A percentile compares a stretch with the other conserved stretches of the same genome.
Conservation (phyloP, 108 stramenopile genomes). For the Epipyxis sp. region DNA sequence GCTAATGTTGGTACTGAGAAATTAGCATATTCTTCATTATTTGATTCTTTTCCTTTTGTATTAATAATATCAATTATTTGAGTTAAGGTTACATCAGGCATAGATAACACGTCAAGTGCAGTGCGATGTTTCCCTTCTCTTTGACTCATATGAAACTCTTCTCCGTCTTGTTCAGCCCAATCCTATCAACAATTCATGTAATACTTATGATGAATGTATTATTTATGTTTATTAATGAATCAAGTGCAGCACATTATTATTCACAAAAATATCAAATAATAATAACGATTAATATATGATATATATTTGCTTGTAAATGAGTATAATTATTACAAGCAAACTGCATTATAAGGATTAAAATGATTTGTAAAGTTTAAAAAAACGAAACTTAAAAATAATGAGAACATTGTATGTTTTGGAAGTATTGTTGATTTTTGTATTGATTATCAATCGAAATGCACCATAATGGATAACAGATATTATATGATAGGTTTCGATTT, state of each 20-base stretch:
- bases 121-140: slow-evolving; percentile 65
- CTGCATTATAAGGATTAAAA: too few species aligned
- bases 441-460: too few species aligned
- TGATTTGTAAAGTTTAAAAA: too few species aligned
- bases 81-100: slow-evolving; percentile 75
- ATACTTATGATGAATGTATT: slow-evolving; percentile 32
- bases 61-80: slow-evolving; percentile 74
- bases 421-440: too few species aligned
- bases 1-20: background rate
- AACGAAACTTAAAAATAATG: too few species aligned
- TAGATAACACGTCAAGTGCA: slow-evolving; percentile 74
- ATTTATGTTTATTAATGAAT: background rate
- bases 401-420: too few species aligned
- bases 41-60: background rate
- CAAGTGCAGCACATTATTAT: background rate
- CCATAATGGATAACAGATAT: too few species aligned
- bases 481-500: too few species aligned
- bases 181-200: too few species aligned
- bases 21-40: background rate
- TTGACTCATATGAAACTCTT: background rate
- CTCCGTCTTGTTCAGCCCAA: background rate
- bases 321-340: too few species aligned
- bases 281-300: background rate
- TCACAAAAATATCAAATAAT: background rate
- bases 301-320: too few species aligned